Conservation (phyloP, 768 basidiomycete genomes). For the Serendipita sp. region DNA sequence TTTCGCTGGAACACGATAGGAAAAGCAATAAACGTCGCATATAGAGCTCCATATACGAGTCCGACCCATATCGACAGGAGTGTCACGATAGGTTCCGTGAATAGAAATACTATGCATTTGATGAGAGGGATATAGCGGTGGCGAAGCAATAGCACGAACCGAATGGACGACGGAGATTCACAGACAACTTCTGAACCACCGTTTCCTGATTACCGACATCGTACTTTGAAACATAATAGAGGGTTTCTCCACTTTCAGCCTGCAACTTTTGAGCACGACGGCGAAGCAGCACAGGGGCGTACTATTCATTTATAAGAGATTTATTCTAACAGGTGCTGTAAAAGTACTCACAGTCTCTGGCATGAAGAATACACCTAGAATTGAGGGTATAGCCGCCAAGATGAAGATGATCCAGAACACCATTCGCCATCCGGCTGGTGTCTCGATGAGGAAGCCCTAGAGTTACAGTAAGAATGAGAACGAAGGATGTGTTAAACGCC, state of each 20-base stretch:
- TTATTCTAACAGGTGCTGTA: not conserved
- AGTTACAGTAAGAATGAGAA: not conserved
- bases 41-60: slow-evolving; percentile 45
- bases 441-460: slow-evolving; percentile 5
- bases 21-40: slow-evolving; percentile 47
- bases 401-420: slow-evolving; percentile 53
- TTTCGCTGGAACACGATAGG: slow-evolving; percentile 42
- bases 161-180: slow-evolving; percentile 41
- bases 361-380: slow-evolving; percentile 30
- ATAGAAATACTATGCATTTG: slow-evolving; percentile 32
- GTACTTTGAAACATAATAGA: slow-evolving; percentile 33
- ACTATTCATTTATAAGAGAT: slow-evolving; percentile 20
- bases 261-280: slow-evolving; percentile 31
- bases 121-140: not conserved
- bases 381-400: slow-evolving; percentile 29
- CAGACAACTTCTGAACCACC: slow-evolving; percentile 26
- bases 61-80: slow-evolving; percentile 41
- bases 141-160: slow-evolving; percentile 19
- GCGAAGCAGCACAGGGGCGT: slow-evolving; percentile 44
- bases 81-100: slow-evolving; percentile 48
- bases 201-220: slow-evolving; percentile 31
- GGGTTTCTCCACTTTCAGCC: slow-evolving; percentile 23
- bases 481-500: slow-evolving; percentile 21
- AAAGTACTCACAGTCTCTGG: slow-evolving; percentile 37
- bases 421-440: slow-evolving; percentile 13